A percentile compares a stretch with the other conserved stretches of the same genome.
Evolutionary conservation across 441 rosid genomes (phyloP).

Genomic region (Adansonia madagascariensis): DNA sequence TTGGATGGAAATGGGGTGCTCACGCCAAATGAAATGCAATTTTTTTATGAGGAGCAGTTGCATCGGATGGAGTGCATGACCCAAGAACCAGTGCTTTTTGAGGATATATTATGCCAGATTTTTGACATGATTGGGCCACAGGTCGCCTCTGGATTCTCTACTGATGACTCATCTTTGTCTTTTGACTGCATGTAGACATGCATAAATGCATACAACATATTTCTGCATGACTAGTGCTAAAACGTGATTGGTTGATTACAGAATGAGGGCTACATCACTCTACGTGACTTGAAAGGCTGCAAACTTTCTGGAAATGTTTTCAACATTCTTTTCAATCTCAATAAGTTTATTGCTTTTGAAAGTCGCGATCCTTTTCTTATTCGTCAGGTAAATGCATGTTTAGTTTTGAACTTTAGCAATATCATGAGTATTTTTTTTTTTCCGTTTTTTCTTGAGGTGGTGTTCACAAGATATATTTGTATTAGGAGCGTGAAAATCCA

Average conservation of each 20-base stretch:
- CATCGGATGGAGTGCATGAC: conserved; percentile 79
- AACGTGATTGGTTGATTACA: conserved; percentile 36
- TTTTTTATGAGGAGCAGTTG: conserved; percentile 72
- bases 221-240: conserved; percentile 3
- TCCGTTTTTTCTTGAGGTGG: conserved; percentile 17
- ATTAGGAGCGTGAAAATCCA: conserved; percentile 60
- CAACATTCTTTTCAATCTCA: conserved; percentile 70
- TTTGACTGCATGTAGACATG: not conserved
- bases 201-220: not conserved
- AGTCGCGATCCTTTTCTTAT: conserved; percentile 62
- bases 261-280: conserved; percentile 60
- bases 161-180: conserved; percentile 4
- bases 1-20: conserved; percentile 64
- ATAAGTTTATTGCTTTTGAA: conserved; percentile 68
- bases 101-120: conserved; percentile 66
- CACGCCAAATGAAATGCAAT: conserved; percentile 66
- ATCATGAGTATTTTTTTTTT: not conserved
- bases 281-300: conserved; percentile 59
- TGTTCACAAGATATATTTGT: conserved; percentile 11
- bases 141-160: conserved; percentile 39
- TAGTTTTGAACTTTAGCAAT: not conserved
- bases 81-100: conserved; percentile 64
- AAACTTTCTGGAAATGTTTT: conserved; percentile 66
- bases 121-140: conserved; percentile 75
- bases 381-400: conserved; percentile 49